A percentile compares a stretch with the other conserved stretches of the same genome.
Conservation (phyloP, 139 green algal genomes). For the Picochlorum sp. region DNA sequence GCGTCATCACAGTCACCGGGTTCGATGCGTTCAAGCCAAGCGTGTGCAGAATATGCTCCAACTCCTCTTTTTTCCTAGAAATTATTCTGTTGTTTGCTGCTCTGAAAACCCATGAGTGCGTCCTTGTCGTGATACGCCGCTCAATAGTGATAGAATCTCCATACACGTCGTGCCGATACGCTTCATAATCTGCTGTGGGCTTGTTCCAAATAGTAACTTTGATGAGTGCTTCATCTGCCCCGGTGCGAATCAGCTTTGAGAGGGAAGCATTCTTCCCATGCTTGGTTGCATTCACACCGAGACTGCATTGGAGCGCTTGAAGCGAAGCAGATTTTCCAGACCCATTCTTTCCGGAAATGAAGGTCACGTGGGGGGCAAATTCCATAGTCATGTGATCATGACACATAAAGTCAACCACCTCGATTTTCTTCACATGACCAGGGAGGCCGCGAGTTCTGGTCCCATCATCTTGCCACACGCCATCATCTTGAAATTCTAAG, state of each 20-base stretch:
- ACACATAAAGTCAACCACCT: constrained; percentile 29
- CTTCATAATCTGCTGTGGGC: constrained; percentile 40
- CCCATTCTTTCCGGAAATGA: constrained; percentile 18
- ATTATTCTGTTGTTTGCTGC: constrained; percentile 7
- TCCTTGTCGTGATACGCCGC: constrained; percentile 27
- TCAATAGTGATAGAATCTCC: constrained; percentile 58
- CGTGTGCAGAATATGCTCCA: constrained; percentile 22
- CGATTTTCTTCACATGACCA: constrained; percentile 23
- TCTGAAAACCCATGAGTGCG: constrained; percentile 12
- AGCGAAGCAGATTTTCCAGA: constrained; percentile 24
- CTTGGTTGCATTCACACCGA: constrained; percentile 49
- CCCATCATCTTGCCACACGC: constrained; percentile 3
- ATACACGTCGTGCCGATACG: constrained; percentile 40
- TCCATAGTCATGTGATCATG: constrained; percentile 24
- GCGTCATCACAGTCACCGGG: constrained; percentile 32
- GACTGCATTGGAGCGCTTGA: constrained; percentile 51
- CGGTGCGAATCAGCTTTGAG: constrained; percentile 19
- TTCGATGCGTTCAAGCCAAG: constrained; percentile 36
- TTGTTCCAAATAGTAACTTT: constrained; percentile 62
- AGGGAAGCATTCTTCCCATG: constrained; percentile 38
- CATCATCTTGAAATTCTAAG: not conserved
- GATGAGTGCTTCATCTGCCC: constrained; percentile 22
- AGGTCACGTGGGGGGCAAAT: constrained; percentile 20
- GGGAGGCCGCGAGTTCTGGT: constrained; percentile 17
- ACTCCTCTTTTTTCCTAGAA: constrained; percentile 23